Evolutionary conservation across 345 rosid species (phyloP), one percentile per base, ranked within the genome.

Genomic region (Heritiera fomes): DNA sequence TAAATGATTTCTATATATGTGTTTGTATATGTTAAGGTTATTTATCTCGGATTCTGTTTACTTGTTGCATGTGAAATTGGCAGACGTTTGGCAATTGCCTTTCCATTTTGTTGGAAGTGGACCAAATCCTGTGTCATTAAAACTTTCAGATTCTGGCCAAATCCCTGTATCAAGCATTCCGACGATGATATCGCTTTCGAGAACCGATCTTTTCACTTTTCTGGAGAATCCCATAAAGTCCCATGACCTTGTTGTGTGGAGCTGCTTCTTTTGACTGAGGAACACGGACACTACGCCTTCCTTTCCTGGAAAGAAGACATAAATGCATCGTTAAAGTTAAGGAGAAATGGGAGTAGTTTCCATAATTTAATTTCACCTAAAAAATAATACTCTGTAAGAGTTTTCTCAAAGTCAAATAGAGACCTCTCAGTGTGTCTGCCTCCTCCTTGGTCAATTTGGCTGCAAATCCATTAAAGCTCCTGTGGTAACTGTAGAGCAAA

Each of bases 31-130:
- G 23, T 8, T 11, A 28, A 58, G 3, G 7, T 28, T 46, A 14
- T 28, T 73, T 34, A 0, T 13, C 0, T 23, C 28, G 28, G 28
- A 17, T 6, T 45, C 3, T 12, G 64, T 34, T 73, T 89, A 90
- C 95, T 87, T 88, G 82, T 88, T 90, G 84, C 92, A 91, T 45
- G 90, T 81, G 84, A 88, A 86, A 82, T 88, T 89, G 80, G 80
- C 14, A 20, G 85, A 80, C 0, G 15, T 60, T 47, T 84, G 38
- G 71, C 93, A 87, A 46, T 55, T 80, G 45, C 91, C 90, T 71
- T 83, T 86, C 91, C 90, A 88, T 83, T 83, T 87, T 4, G 45
- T 17, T 1, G 91, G 93, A 23, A 87, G 79, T n/a, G 91, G 80
- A 75, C 89, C 88, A 58, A 84, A 82, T 40, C 80, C 84, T 41